Evolutionary conservation across 768 basidiomycete species (phyloP).

Genomic region (Termitomyces titanicus): DNA sequence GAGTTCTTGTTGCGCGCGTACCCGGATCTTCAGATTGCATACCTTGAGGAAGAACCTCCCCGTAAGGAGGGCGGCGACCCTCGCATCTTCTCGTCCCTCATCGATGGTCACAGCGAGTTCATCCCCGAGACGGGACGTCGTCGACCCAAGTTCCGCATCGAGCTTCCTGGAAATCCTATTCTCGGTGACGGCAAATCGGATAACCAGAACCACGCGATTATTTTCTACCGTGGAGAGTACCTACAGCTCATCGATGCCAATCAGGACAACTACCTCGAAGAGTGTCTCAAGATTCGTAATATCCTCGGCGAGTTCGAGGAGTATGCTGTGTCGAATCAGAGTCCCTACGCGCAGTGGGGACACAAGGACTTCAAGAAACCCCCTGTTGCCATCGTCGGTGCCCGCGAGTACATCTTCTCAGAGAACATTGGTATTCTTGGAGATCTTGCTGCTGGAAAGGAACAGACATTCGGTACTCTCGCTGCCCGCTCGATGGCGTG

Average conservation of each 20-base stretch:
- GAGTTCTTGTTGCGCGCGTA: slow-evolving; percentile 97
- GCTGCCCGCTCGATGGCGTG: slow-evolving; percentile 94
- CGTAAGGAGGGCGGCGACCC: slow-evolving; percentile 95
- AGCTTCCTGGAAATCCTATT: slow-evolving; percentile 98
- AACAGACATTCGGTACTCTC: slow-evolving; percentile 98
- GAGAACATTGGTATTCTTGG: slow-evolving; percentile 99
- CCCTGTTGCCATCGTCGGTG: slow-evolving; percentile 96
- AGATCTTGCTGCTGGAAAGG: slow-evolving; percentile 97
- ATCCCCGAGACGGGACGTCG: slow-evolving; percentile 83
- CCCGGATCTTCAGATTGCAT: slow-evolving; percentile 97
- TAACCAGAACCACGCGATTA: slow-evolving; percentile 99
- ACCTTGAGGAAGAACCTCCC: slow-evolving; percentile 93
- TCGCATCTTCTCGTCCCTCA: slow-evolving; percentile 91
- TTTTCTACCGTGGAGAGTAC: slow-evolving; percentile 99
- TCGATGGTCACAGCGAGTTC: slow-evolving; percentile 98
- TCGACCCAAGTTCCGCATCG: slow-evolving; percentile 96
- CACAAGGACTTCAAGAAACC: slow-evolving; percentile 83
- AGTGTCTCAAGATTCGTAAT: slow-evolving; percentile 98
- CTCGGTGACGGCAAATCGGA: slow-evolving; percentile 99
- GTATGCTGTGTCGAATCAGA: slow-evolving; percentile 78
- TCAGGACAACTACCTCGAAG: slow-evolving; percentile 99
- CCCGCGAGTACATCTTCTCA: slow-evolving; percentile 99
- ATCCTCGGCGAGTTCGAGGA: slow-evolving; percentile 98
- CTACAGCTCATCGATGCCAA: slow-evolving; percentile 99
- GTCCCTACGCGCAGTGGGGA: slow-evolving; percentile 89